Evolutionary conservation across 2,329 filamentous ascomycete species (phyloP), one percentile per base, ranked within the genome.

Genomic region (Aspergillus quadricinctus): DNA sequence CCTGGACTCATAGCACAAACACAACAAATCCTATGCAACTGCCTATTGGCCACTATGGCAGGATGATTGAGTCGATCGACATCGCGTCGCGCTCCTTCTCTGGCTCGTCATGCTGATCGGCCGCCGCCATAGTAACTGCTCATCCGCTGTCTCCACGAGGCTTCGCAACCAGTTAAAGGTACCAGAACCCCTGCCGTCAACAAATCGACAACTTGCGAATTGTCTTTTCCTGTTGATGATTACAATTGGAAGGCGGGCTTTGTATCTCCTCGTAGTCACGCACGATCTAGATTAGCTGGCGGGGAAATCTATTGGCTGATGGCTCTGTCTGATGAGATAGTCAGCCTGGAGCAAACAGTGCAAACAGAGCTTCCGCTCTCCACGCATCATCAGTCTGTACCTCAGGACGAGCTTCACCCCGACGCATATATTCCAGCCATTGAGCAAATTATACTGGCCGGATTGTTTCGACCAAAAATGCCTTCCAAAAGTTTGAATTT

Each of bases 331-430:
- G 43, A 2, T 27, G 6, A 46, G 23, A 5, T 46, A 23, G 11
- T 27, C 21, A 29, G 8, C 19, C 1, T 6, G 6, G 21, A 49
- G 54, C 67, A 70, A 71, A 71, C 68, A 66, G 43, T 69, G 65
- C 67, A 70, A 70, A 72, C 67, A 64, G 14, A 19, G 50, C 48
- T 48, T 10, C 48, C 45, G 52, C 27, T 17, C 43, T 43, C n/a
- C 14, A 31, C 31, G 46, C 25, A 29, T 49, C 29, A 43, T 14
- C 17, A 52, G 49, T 19, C 17, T 17, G 25, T 57, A 55, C 55
- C 53, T 54, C 43, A 52, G 41, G 28, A 55, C 49, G 50, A 50
- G 21, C 43, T 46, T 46, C 43, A 23, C 27, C 11, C 5, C 5
- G 21, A 21, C 23, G 10, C 43, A 46, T 46, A 46, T 46, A 27